phyloP scores from a whole-genome alignment of 1,284 basidiomycete species.

The Trametes versicolor region DNA sequence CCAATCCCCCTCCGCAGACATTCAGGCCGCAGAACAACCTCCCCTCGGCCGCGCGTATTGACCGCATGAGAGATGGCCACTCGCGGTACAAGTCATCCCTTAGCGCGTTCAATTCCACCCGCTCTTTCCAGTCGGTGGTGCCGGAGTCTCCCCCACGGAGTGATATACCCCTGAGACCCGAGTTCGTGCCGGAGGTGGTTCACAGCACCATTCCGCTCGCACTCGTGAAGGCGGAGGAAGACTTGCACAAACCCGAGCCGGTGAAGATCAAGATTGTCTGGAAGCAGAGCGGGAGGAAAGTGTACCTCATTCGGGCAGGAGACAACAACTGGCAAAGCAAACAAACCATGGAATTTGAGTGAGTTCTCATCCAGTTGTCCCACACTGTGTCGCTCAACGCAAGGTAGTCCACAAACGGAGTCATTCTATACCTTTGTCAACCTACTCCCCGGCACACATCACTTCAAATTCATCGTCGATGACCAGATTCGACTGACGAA shows the following conservation, averaged over 20 bases:
- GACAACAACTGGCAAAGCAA: conserved; percentile 79
- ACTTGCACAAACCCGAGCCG: conserved; percentile 47
- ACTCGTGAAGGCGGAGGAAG: conserved; percentile 53
- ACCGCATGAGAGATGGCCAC: conserved; percentile 37
- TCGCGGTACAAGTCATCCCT: conserved; percentile 47
- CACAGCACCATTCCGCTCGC: conserved; percentile 70
- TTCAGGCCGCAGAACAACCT: conserved; percentile 47
- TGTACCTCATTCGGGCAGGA: conserved; percentile 72
- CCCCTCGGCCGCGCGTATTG: conserved; percentile 46
- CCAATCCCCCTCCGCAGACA: conserved; percentile 51
- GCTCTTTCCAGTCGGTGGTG: conserved; percentile 50
- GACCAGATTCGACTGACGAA: conserved; percentile 84
- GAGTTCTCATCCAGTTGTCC: conserved; percentile 39
- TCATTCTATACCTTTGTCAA: conserved; percentile 58
- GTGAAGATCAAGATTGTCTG: conserved; percentile 69
- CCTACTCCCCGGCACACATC: conserved; percentile 92
- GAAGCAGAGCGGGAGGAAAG: conserved; percentile 67
- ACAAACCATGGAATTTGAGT: conserved; percentile 70
- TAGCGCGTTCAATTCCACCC: conserved; percentile 51
- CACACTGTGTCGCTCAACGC: conserved; percentile 3
- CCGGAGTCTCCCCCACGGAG: conserved; percentile 44
- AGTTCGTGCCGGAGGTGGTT: conserved; percentile 65
- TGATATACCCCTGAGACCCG: conserved; percentile 40
- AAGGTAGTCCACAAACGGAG: conserved; percentile 46
- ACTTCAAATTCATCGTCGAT: conserved; percentile 97